Evolutionary conservation across 257 asterid species (phyloP), one percentile per base, ranked within the genome.

Genomic region (Solanum sejunctum): DNA sequence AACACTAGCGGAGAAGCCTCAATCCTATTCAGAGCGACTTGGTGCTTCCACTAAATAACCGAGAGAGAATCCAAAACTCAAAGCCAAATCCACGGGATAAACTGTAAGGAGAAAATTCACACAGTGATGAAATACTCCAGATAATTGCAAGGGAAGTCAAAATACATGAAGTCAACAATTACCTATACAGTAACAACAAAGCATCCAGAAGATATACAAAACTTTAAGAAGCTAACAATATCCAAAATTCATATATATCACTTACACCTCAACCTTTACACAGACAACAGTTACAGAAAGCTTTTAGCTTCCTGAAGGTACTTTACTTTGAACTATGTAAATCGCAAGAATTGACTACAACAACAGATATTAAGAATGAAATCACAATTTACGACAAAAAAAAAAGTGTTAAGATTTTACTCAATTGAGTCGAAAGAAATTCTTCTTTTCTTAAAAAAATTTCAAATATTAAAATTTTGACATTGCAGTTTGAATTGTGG

Each of bases 21-120:
- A 61, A 82, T 82, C 58, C 60, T 61, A 63, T 82, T 51, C 80
- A 83, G 26, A 80, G 52, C 21, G 32, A 61, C 41, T 21, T 55
- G 81, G 26, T 71, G 75, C 89, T 88, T 58, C 88, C 93, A 69
- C n/a, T 43, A 47, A 61, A 80, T 82, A 36, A 79, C 73, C 55
- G 21, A 23, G 80, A 88, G 93, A 93, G 87, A 87, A 88, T 75
- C 58, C 72, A 64, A 47, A 32, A 43, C 17, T 60, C 43, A 81
- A 43, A 64, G 75, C 72, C 56, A 64, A 57, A 81, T 26, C 57
- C 58, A 81, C 58, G 1, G 13, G 57, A 39, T 66, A 61, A 82
- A 61, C 84, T 82, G 84, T 45, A 82, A 82, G 36, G 20, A 61
- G 32, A 45, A 82, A 58, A 63, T 82, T 41, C 36, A 58, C 61